These are phyloP conservation scores for Trichoderma sp. DNA, from an alignment of 2,329 filamentous ascomycete genomes.

Conservation along the genomic window DNA sequence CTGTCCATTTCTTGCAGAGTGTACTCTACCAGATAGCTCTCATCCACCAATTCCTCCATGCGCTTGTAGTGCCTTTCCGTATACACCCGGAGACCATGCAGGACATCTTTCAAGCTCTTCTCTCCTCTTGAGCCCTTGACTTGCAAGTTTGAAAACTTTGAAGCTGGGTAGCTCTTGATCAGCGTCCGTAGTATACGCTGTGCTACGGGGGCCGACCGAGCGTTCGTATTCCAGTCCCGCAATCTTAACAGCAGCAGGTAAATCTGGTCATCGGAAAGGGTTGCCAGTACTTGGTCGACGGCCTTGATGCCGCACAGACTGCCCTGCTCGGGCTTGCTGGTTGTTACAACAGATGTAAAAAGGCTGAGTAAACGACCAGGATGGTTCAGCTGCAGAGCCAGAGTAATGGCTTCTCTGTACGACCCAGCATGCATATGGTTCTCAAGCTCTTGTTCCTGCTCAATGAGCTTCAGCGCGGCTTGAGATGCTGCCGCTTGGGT, in stretches of 20 bases:
- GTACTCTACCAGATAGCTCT: conserved; percentile 93
- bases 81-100: conserved; percentile 86
- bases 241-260: conserved; percentile 78
- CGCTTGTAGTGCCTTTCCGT: conserved; percentile 91
- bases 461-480: conserved; percentile 76
- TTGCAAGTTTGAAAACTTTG: conserved; percentile 71
- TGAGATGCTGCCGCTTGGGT: conserved; percentile 75
- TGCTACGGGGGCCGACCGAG: conserved; percentile 78
- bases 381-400: conserved; percentile 92
- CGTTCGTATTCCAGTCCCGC: conserved; percentile 97
- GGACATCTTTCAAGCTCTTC: conserved; percentile 75
- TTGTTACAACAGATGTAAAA: conserved; percentile 77
- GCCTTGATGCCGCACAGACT: conserved; percentile 65
- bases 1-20: conserved; percentile 91
- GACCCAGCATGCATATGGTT: conserved; percentile 88
- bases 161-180: conserved; percentile 77
- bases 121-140: conserved; percentile 59
- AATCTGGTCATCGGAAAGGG: conserved; percentile 80
- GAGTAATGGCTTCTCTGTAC: conserved; percentile 88
- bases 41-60: conserved; percentile 86
- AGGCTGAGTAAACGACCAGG: conserved; percentile 82
- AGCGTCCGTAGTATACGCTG: conserved; percentile 82
- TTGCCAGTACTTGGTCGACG: conserved; percentile 82
- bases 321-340: conserved; percentile 58
- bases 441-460: conserved; percentile 91